Evolutionary conservation across 192 early-diverging fungal species (phyloP), one percentile per base, ranked within the genome.

Genomic region (Jimgerdemannia lactiflua): DNA sequence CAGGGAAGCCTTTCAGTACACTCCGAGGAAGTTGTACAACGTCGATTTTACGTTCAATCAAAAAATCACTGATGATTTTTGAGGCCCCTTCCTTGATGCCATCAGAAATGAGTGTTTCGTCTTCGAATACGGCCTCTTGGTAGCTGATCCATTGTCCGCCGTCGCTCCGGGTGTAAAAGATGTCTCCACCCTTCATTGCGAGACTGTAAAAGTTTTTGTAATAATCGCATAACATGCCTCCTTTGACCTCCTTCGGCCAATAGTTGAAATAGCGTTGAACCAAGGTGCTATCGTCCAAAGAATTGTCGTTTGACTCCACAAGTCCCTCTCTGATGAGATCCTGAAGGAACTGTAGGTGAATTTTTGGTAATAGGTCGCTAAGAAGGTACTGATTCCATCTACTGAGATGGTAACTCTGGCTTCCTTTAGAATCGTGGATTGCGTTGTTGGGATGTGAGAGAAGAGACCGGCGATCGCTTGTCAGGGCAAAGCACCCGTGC

Each of bases 401-500:
- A 29, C 29, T 29, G 1, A 29, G 29, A 29, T 29, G 29, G 29
- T 29, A 29, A 29, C 29, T 29, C 29, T 29, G 29, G 29, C 29
- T 29, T 6, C 8, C 8, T 10, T 10, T 6, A 6, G 14, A 59
- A 59, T 6, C 49, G 14, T 59, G 8, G 14, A 10, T 59, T 14
- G 49, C 6, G 14, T 14, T 14, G 49, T 14, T 59, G 6, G 49
- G 0, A 10, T 59, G 49, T 10, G 49, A 59, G 14, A 59, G 8
- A 59, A 59, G 6, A 6, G 49, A 59, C 14, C 49, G 49, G 19
- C 83, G 75, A 42, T 75, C 73, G 9, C 77, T 80, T 4, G 74
- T 74, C 42, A 83, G 14, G 2, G 71, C 83, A 72, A 83, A 85
- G 1, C 17, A 71, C 4, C 82, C 83, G 68, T 85, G 83, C 20